Base-by-base conservation (phyloP, 1,284 basidiomycete genomes). In the Rhodotorula sp. region DNA sequence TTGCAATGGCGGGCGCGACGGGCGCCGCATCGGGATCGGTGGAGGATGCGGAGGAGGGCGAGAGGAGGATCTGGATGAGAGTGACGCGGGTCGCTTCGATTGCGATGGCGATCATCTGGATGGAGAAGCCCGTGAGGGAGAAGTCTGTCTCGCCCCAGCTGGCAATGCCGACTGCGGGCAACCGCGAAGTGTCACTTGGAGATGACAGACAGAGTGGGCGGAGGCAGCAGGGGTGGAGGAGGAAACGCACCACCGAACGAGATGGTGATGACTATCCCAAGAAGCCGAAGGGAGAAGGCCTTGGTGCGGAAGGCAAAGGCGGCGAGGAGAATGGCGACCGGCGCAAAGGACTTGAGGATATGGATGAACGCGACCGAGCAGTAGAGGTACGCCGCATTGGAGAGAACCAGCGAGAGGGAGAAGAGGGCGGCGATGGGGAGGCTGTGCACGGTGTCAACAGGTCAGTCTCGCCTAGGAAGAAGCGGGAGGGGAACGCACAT, bases 31-130 rank as follows among this genome's bases (percentile, higher is more conserved):
- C 21, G 8, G 53, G 22, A 5, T 57, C 27, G 0, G 51, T 15
- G 9, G 50, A 32, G 7, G 65, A 15, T 12, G 57, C 15, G 39
- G 54, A 50, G 36, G 56, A 3, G 25, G 62, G 34, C 25, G 50
- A 57, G 46, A 78, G 71, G 27, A 79, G 65, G 34, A 78, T 63
- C 61, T 79, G 77, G 48, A 79, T 79, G 36, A 79, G 69, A 25
- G 75, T 76, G 13, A 79, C 73, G 34, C 75, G 65, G 10, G 71
- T 76, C 15, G 76, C 74, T 56, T 79, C 78, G 41, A 79, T 55
- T 17, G 64, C 71, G 59, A 77, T 78, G 37, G 77, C 78, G 2
- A 65, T 44, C 70, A 74, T 69, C 65, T 74, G 75, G 44, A 76
- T 71, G 1, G 55, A 12, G 63, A 77, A 77, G 17, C 77, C 76